phyloP scores from a whole-genome alignment of 2,329 filamentous ascomycete species.

The Penicillium nordicum region DNA sequence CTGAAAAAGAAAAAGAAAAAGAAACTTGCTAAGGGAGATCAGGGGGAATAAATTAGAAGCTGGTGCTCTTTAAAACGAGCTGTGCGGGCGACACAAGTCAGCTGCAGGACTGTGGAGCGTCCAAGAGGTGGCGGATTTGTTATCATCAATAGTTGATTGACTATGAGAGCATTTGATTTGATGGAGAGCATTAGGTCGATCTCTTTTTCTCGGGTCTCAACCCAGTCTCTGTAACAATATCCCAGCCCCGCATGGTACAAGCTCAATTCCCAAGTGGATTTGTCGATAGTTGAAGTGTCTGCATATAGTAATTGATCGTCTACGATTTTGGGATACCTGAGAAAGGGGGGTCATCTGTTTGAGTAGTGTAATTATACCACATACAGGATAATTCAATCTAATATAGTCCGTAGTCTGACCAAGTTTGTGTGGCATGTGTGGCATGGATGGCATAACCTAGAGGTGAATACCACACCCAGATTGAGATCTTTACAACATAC shows the following conservation, averaged over 20 bases:
- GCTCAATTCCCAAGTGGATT: constrained; percentile 5
- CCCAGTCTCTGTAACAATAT: constrained; percentile 7
- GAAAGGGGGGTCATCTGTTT: constrained; percentile 8
- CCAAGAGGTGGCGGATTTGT: constrained; percentile 22
- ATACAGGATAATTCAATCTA: not conserved
- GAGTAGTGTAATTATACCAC: too few species aligned
- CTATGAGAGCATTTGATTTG: constrained; percentile 17
- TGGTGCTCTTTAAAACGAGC: constrained; percentile 22
- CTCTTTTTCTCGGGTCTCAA: constrained; percentile 8
- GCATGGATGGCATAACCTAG: not conserved
- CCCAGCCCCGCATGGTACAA: constrained; percentile 24
- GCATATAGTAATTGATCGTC: constrained; percentile 21
- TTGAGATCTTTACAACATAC: not conserved
- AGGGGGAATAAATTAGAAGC: constrained; percentile 15
- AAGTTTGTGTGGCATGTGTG: not conserved
- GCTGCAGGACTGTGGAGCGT: constrained; percentile 25
- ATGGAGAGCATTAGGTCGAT: constrained; percentile 18
- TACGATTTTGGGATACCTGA: not conserved
- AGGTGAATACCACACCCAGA: not conserved
- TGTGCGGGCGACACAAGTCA: constrained; percentile 19
- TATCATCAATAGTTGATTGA: constrained; percentile 29
- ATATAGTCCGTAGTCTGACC: not conserved
- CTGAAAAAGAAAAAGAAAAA: not conserved
- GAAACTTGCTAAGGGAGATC: constrained; percentile 11
- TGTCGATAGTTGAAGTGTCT: constrained; percentile 6